These are phyloP conservation scores for Dendrothele bispora DNA, from an alignment of 768 basidiomycete genomes.

Conservation along the genomic window DNA sequence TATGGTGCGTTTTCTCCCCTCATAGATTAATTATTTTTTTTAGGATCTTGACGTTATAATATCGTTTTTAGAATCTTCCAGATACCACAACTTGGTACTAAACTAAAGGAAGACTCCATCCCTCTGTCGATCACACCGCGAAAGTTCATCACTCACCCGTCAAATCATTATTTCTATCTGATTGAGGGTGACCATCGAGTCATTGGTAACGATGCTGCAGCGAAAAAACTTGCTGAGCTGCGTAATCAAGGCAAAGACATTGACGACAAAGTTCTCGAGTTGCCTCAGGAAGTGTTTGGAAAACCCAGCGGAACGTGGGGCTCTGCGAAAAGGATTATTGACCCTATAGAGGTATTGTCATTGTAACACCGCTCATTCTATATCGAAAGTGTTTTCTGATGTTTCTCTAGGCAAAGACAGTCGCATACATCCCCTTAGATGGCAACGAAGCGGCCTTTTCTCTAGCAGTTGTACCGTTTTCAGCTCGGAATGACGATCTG, in stretches of 20 bases:
- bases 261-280: conserved; percentile 76
- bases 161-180: conserved; percentile 82
- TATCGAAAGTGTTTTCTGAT: too few relatives aligned
- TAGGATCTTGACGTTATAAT: not conserved
- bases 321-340: conserved; percentile 88
- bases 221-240: conserved; percentile 68
- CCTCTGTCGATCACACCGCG: conserved; percentile 93
- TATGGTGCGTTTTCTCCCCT: conserved; percentile 72
- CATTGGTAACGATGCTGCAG: conserved; percentile 65
- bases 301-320: conserved; percentile 92
- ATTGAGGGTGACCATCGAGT: conserved; percentile 96
- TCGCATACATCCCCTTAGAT: conserved; percentile 77
- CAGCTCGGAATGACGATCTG: conserved; percentile 76
- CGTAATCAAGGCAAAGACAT: conserved; percentile 60
- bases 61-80: conserved; percentile 79
- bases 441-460: conserved; percentile 97
- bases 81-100: conserved; percentile 89
- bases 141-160: conserved; percentile 88
- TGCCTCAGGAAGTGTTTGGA: conserved; percentile 82
- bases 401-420: conserved; percentile 56
- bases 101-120: conserved; percentile 91
- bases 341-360: conserved; percentile 82
- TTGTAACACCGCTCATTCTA: too few relatives aligned
- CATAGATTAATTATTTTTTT: too few relatives aligned
- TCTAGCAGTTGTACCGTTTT: conserved; percentile 84